These are phyloP conservation scores for Hypoxylon perforatum DNA, from an alignment of 495 filamentous ascomycete genomes.

Conservation along the genomic window DNA sequence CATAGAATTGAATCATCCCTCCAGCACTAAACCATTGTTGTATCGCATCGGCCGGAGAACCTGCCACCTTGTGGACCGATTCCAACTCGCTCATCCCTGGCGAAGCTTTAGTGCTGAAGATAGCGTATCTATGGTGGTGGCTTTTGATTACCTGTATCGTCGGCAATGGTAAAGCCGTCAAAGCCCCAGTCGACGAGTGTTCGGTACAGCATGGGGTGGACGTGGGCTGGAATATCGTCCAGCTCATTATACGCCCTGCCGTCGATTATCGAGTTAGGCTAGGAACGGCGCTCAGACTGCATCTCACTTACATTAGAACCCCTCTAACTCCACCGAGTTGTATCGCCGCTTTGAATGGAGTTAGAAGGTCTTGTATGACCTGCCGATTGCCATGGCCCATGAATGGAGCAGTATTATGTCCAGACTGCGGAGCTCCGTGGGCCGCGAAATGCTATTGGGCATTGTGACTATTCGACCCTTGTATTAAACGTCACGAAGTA, in stretches of 20 bases:
- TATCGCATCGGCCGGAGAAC: slow-evolving; percentile 49
- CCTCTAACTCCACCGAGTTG: slow-evolving; percentile 54
- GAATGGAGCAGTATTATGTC: slow-evolving; percentile 54
- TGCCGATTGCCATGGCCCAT: slow-evolving; percentile 53
- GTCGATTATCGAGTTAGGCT: slow-evolving; percentile 2
- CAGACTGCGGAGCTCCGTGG: slow-evolving; percentile 51
- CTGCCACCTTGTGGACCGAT: slow-evolving; percentile 44
- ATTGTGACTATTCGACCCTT: slow-evolving; percentile 1
- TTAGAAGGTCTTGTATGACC: slow-evolving; percentile 51
- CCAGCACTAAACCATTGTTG: slow-evolving; percentile 54
- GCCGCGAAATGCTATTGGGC: slow-evolving; percentile 53
- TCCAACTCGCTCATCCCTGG: slow-evolving; percentile 44
- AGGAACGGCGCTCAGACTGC: background rate
- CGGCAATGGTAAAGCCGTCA: slow-evolving; percentile 53
- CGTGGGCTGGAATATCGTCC: slow-evolving; percentile 50
- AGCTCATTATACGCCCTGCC: slow-evolving; percentile 53
- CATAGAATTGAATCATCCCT: slow-evolving; percentile 50
- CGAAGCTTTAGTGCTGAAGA: slow-evolving; percentile 7
- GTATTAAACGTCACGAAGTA: background rate
- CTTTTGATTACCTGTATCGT: slow-evolving; percentile 49
- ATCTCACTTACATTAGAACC: slow-evolving; percentile 52
- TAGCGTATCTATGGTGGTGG: background rate
- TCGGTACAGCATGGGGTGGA: slow-evolving; percentile 51
- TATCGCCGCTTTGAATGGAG: slow-evolving; percentile 53
- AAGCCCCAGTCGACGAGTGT: slow-evolving; percentile 53